Evolutionary conservation across 106 monocot species (phyloP), one percentile per base, ranked within the genome.

Genomic region (Dioscorea alata): DNA sequence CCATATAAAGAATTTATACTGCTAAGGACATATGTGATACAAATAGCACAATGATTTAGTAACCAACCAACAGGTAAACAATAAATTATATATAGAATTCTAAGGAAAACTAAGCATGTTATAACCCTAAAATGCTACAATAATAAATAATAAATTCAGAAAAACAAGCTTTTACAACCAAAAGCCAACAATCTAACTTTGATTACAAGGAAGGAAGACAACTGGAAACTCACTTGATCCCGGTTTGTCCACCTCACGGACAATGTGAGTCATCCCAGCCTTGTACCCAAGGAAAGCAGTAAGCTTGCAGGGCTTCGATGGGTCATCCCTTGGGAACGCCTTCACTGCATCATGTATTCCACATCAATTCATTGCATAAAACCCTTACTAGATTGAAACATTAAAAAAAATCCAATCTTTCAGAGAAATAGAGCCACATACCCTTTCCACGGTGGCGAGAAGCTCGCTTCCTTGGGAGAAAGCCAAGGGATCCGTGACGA

Each of bases 211-310:
- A 4, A 56, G 19, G 54, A 4, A 56, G 19, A 10, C n/a, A 65
- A 16, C 0, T 14, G 2, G 3, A 2, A 34, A 66, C 84, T 66
- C 80, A 91, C 87, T 91, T 12, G 88, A 92, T 66, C 88, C 88
- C 28, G 88, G 92, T 48, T 92, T 92, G 49, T 88, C 92, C 8
- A 88, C 92, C 63, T 92, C 92, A 64, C 92, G 80, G 15, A 88
- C 85, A 76, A 92, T 88, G 71, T 92, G 92, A 0, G 83, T 88
- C 92, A 88, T 92, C 10, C 92, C 92, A 77, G 88, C 85, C 78
- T 92, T 92, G 78, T 88, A 92, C 12, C 85, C 92, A 52, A 92
- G 73, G 63, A 92, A 92, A 14, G 92, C 71, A 4, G 88, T 92
- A 15, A 92, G 74, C 70, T 81, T 85, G 75, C 81, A 81, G 18